Base-by-base conservation (phyloP, 192 early-diverging fungal genomes). In the Coemansia sp. region DNA sequence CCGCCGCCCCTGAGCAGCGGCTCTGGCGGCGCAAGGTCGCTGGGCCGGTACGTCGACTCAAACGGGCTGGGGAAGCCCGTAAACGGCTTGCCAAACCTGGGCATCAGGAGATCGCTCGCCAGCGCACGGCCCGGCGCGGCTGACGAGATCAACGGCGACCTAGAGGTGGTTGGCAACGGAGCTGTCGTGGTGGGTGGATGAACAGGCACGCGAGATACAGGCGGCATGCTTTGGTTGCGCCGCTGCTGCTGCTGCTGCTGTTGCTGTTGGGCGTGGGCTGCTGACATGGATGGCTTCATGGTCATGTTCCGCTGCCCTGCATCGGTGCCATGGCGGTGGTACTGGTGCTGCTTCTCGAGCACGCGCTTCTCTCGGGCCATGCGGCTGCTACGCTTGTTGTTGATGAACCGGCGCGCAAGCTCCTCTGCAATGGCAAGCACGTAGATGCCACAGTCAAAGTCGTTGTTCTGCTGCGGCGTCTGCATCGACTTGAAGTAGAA, bases 401-500 rank as follows among this genome's bases (percentile, higher is more conserved):
- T 75, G 23, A 75, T 58, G 38, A 62, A 75, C 7, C 71, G 48
- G 0, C 71, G 45, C 1, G 71, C 71, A 46, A 75, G 23, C 20
- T 75, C 55, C 55, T 75, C 60, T 0, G 71, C 64, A 48, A 75
- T 75, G 0, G 64, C 60, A 51, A 75, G 30, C 16, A 75, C 71
- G 22, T 75, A 75, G 17, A 75, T 56, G 5, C 71, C 71, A 34
- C 71, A 75, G 30, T 75, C 71, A 38, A 52, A 51, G 44, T 75
- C 64, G 38, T 75, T 75, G 38, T 75, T 75, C 50, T 67, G 71
- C 55, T 75, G 71, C 37, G 71, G 71, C 23, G 71, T 75, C 49
- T 75, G 71, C 55, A 75, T 67, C 7, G 71, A 62, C 55, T 74
- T 74, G 51, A 75, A 75, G 43, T 60, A 75, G 38, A 67, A 75